phyloP scores from a whole-genome alignment of 2,329 filamentous ascomycete genomes.

The Paecilomyces formosus region DNA sequence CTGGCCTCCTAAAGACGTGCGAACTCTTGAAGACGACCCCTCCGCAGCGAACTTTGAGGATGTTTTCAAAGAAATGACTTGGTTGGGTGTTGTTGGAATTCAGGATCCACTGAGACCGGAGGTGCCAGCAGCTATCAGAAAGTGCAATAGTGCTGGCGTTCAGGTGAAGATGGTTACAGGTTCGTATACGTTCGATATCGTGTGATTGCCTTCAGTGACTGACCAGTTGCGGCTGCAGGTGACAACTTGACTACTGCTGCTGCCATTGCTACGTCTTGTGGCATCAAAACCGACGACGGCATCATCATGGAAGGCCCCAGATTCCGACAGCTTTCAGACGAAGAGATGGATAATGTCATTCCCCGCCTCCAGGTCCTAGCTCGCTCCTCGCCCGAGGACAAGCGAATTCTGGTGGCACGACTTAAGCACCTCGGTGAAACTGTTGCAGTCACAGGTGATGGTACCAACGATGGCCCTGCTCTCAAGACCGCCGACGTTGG shows the following conservation, averaged over 20 bases:
- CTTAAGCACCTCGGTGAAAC: slow-evolving; percentile 58
- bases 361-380: slow-evolving; percentile 57
- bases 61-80: slow-evolving; percentile 64
- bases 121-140: slow-evolving; percentile 59
- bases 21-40: slow-evolving; percentile 52
- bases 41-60: slow-evolving; percentile 59
- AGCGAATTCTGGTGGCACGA: slow-evolving; percentile 55
- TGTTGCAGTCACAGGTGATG: slow-evolving; percentile 58
- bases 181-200: background rate
- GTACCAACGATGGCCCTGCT: slow-evolving; percentile 60
- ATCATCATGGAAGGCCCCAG: slow-evolving; percentile 62
- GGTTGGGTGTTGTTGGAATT: slow-evolving; percentile 66
- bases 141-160: slow-evolving; percentile 62
- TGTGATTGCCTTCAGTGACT: background rate
- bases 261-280: slow-evolving; percentile 67
- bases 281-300: slow-evolving; percentile 54
- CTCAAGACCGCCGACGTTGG: slow-evolving; percentile 60
- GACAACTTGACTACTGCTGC: slow-evolving; percentile 66
- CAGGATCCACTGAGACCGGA: slow-evolving; percentile 65
- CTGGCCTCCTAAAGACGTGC: slow-evolving; percentile 57
- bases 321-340: slow-evolving; percentile 55
- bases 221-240: slow-evolving; percentile 19
- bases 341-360: slow-evolving; percentile 52
- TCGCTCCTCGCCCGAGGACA: slow-evolving; percentile 60
- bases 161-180: slow-evolving; percentile 66